Evolutionary conservation across 768 basidiomycete genomes (phyloP).

Genomic region (Tricholoma furcatifolium): DNA sequence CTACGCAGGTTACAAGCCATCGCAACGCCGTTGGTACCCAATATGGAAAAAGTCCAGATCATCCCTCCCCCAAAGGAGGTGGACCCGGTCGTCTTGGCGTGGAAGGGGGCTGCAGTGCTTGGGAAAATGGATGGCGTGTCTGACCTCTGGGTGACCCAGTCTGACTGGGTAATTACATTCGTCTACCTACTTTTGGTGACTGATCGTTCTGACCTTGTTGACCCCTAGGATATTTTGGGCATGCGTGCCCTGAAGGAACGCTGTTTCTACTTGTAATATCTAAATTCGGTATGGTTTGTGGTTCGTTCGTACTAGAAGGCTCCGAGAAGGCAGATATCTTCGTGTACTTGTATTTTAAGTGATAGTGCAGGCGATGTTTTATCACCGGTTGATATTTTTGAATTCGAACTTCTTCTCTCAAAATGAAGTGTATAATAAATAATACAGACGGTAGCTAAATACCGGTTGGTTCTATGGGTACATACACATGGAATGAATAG

Average conservation of each 20-base stretch:
- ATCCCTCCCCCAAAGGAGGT: constrained; percentile 94
- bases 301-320: constrained; percentile 12
- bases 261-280: constrained; percentile 66
- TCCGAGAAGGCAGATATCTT: not conserved
- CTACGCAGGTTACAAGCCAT: constrained; percentile 70
- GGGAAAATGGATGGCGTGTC: constrained; percentile 88
- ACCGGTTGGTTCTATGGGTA: constrained; percentile 4
- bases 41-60: constrained; percentile 87
- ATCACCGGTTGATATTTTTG: not conserved
- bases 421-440: not conserved
- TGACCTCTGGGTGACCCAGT: constrained; percentile 84
- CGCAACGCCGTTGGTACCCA: constrained; percentile 75
- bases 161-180: constrained; percentile 75
- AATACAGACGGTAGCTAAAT: constrained; percentile 7
- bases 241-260: constrained; percentile 81
- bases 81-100: constrained; percentile 84
- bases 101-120: constrained; percentile 94
- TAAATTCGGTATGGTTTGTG: constrained; percentile 1
- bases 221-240: constrained; percentile 65
- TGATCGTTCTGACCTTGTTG: constrained; percentile 2
- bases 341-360: too few species aligned
- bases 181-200: constrained; percentile 3
- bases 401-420: constrained; percentile 3
- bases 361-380: too few species aligned
- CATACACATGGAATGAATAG: constrained; percentile 8